Evolutionary conservation across 2,329 filamentous ascomycete species (phyloP).

Genomic region (Microsporum canis): DNA sequence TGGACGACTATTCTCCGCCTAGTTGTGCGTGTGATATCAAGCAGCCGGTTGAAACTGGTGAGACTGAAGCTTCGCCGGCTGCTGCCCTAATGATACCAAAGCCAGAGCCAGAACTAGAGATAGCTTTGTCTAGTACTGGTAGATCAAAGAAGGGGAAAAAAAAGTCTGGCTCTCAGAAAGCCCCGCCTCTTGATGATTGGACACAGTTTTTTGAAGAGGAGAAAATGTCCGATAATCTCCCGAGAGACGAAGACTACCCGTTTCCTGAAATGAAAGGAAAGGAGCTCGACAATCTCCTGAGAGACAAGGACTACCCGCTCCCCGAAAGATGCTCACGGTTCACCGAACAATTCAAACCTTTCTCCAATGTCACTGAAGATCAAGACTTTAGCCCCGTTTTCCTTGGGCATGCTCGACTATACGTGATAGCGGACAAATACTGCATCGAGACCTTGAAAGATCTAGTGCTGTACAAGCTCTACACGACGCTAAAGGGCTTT

Average conservation of each 20-base stretch:
- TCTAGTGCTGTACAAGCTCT: constrained; percentile 26
- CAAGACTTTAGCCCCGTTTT: constrained; percentile 28
- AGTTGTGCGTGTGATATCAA: not conserved
- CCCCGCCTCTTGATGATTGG: no score
- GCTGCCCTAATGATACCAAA: no score
- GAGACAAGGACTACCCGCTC: not conserved
- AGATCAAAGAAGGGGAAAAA: no score
- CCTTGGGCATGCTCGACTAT: constrained; percentile 31
- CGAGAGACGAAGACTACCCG: no score
- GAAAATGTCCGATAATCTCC: no score
- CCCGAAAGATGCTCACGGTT: not conserved
- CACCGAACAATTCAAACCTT: not conserved
- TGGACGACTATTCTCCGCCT: not conserved
- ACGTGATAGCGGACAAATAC: constrained; percentile 33
- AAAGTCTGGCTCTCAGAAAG: no score
- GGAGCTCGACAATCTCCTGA: no score
- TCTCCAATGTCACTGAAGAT: not conserved
- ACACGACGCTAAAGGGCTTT: constrained; percentile 22
- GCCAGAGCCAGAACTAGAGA: no score
- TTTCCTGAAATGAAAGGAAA: no score
- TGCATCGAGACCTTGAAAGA: constrained; percentile 24
- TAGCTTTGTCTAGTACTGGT: no score
- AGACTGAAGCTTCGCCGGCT: not conserved
- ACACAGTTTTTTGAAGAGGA: no score
- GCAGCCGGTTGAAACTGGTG: not conserved